Conservation (phyloP, 208 protist genomes). For the Trypanosoma mega region DNA sequence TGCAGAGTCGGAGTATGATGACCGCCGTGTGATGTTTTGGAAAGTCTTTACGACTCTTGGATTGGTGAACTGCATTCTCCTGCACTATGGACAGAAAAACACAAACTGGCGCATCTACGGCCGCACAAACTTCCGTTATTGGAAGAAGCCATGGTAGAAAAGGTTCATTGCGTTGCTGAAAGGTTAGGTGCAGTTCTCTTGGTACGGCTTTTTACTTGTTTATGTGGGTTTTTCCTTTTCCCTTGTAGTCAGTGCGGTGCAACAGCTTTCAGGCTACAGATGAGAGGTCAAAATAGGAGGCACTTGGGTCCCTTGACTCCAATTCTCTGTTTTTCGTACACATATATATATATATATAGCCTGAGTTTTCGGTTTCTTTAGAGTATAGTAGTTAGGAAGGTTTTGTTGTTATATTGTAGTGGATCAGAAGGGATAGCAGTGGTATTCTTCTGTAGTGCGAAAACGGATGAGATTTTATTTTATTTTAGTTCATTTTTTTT, state of each 20-base stretch:
- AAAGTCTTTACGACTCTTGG: slow-evolving; percentile 78
- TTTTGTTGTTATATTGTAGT: slow-evolving; percentile 8
- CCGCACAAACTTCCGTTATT: slow-evolving; percentile 89
- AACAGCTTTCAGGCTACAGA: too few relatives aligned
- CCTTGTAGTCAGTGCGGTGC: not conserved
- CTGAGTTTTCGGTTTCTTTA: too few relatives aligned
- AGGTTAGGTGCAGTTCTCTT: too few relatives aligned
- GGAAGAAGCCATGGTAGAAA: slow-evolving; percentile 86
- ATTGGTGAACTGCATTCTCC: slow-evolving; percentile 80
- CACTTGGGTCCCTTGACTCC: too few relatives aligned
- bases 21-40: slow-evolving; percentile 85
- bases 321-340: too few relatives aligned
- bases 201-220: not conserved
- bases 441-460: slow-evolving; percentile 10
- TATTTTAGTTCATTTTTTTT: slow-evolving; percentile 19
- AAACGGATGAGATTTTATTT: slow-evolving; percentile 20
- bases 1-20: slow-evolving; percentile 87
- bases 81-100: slow-evolving; percentile 88
- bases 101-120: slow-evolving; percentile 88
- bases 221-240: not conserved
- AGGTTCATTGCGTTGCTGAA: too few relatives aligned
- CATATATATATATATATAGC: too few relatives aligned
- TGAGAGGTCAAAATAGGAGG: too few relatives aligned
- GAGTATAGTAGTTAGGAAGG: slow-evolving; percentile 11
- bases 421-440: slow-evolving; percentile 21